Percentiles rank a stretch among this genome's conserved stretches.
Conservation (phyloP, 352 stramenopile genomes). For the Lagenidium sp. region DNA sequence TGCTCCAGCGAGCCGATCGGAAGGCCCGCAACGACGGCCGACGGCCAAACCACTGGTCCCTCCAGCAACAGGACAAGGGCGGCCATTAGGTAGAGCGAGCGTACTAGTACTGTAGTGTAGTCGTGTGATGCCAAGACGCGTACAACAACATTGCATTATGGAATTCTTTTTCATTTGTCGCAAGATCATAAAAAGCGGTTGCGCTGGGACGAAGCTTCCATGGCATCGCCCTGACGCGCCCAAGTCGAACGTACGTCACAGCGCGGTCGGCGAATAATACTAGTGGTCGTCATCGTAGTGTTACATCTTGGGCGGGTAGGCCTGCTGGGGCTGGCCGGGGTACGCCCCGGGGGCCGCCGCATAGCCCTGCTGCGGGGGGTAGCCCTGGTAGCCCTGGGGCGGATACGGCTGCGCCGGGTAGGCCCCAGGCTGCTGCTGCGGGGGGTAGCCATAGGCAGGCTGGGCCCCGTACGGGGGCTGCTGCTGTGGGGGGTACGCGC, state of each 20-base stretch:
- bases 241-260: neutral
- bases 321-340: conserved; percentile 6
- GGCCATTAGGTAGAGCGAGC: no score
- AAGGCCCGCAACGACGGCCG: conserved; percentile 66
- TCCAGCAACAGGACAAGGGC: conserved; percentile 26
- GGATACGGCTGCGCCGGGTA: conserved; percentile 16
- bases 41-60: conserved; percentile 69
- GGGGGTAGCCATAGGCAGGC: neutral
- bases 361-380: neutral
- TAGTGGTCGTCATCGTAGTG: neutral
- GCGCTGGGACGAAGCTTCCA: neutral
- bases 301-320: conserved; percentile 19
- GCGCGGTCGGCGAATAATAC: no score
- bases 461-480: neutral
- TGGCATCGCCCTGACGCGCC: no score
- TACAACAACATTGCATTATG: neutral
- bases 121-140: neutral
- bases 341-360: conserved; percentile 12
- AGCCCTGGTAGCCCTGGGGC: conserved; percentile 30
- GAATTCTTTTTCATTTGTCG: neutral
- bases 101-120: no score
- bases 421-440: conserved; percentile 12
- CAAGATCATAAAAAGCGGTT: neutral
- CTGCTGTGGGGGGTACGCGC: neutral
- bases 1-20: conserved; percentile 69